Evolutionary conservation across 1,139 yeast species (phyloP).

Genomic region (Ogataea hybrid): DNA sequence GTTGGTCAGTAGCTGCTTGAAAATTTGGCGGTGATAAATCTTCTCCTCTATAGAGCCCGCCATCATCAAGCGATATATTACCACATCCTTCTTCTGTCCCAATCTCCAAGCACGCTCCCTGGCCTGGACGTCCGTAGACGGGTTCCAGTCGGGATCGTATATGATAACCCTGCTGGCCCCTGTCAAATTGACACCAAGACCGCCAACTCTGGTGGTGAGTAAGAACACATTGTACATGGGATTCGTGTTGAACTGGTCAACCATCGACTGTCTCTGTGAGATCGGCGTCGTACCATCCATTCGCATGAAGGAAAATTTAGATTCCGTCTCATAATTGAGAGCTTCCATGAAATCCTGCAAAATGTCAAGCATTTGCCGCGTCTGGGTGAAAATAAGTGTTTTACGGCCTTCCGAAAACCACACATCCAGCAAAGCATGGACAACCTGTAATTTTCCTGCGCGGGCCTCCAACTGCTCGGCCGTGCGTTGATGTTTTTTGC

Average conservation of each 20-base stretch:
- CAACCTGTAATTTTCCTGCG: conserved; percentile 92
- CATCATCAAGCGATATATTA: conserved; percentile 86
- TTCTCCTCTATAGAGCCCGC: conserved; percentile 97
- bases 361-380: conserved; percentile 91
- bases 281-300: conserved; percentile 97
- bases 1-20: conserved; percentile 90
- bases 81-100: conserved; percentile 93
- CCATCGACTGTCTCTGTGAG: conserved; percentile 68
- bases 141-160: conserved; percentile 98
- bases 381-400: conserved; percentile 82
- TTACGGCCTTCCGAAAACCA: conserved; percentile 83
- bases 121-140: conserved; percentile 96
- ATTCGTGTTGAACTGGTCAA: conserved; percentile 73
- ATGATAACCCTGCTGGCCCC: conserved; percentile 96
- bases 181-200: conserved; percentile 88
- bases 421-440: conserved; percentile 65
- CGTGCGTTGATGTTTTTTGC: conserved; percentile 53
- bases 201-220: conserved; percentile 93
- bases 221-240: conserved; percentile 61
- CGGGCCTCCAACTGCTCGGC: conserved; percentile 39
- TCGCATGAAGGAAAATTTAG: conserved; percentile 53
- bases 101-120: conserved; percentile 96
- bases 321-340: conserved; percentile 33
- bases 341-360: conserved; percentile 58
- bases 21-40: conserved; percentile 93